Evolutionary conservation across 192 early-diverging fungal species (phyloP), one percentile per base, ranked within the genome.

Genomic region (Backusella parvicylindrica): DNA sequence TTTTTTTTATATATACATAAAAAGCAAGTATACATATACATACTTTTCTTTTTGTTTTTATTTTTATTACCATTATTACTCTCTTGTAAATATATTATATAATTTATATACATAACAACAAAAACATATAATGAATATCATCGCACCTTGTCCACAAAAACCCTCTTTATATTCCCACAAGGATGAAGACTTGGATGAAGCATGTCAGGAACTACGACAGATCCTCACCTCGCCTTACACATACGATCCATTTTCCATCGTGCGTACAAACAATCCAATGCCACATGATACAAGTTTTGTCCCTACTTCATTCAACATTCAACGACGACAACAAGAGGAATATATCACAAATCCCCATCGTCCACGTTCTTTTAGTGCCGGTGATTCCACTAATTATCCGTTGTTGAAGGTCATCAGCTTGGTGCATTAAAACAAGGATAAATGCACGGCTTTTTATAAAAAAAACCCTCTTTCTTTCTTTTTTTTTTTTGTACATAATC

Each of bases 141-240:
- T 72, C n/a, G 70, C 70, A 18, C 70, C 70, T 56, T 72, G 50
- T 37, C 70, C 70, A 6, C 43, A 72, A 56, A 72, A 72, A 47
- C 70, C 70, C 16, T 72, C 70, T 21, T 53, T 53, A 53, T 53
- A 53, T 16, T 53, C 50, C 21, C 50, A 53, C 50, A 31, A 31
- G 13, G 47, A 33, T 23, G 70, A 50, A 31, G 49, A 72, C 32
- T 32, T 72, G 9, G 37, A 72, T 31, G 70, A 72, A 30, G 70
- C 70, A 9, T 72, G 70, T 32, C 70, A 72, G 30, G 70, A 72
- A 72, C 30, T 72, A 33, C 43, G 70, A 18, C 70, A 72, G n/a
- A 72, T 72, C 2, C 53, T 72, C 6, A 49, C 70, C 21, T 53
- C 50, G 21, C 50, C 50, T 53, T 53, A 53, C 9, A 26, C 18